Percentiles rank a stretch among this genome's conserved stretches.
These are phyloP conservation scores for Nakazawaea populi DNA, from an alignment of 805 yeast species.

Conservation along the genomic window DNA sequence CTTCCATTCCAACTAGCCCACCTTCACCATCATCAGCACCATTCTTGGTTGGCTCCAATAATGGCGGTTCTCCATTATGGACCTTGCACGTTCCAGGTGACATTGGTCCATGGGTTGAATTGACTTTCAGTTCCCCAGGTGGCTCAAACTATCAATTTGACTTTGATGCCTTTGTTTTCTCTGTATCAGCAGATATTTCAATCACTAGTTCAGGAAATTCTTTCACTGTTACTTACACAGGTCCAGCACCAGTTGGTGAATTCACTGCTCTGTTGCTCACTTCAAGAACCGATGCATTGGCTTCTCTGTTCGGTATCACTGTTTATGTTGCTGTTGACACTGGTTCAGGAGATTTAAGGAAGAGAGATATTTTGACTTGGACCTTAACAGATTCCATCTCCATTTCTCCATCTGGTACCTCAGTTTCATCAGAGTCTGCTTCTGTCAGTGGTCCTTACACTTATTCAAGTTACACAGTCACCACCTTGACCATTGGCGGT, in stretches of 20 bases:
- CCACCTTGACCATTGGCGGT: conserved; percentile 5
- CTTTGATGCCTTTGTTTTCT: conserved; percentile 5
- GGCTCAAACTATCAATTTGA: conserved; percentile 8
- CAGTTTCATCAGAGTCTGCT: background rate
- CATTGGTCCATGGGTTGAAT: conserved; percentile 9
- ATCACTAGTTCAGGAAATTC: conserved; percentile 3
- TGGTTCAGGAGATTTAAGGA: conserved; percentile 5
- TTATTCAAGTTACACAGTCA: conserved; percentile 10
- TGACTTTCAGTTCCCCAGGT: conserved; percentile 8
- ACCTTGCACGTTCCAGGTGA: conserved; percentile 8
- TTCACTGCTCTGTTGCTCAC: conserved; percentile 7
- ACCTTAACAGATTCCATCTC: conserved; percentile 9
- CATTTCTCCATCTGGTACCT: conserved; percentile 1
- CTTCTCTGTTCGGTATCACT: conserved; percentile 5
- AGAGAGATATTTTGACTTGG: conserved; percentile 11
- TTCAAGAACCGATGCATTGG: background rate
- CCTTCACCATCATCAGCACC: conserved; percentile 3
- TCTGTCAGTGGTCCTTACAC: conserved; percentile 7
- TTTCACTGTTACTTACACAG: conserved; percentile 9
- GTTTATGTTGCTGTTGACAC: conserved; percentile 10
- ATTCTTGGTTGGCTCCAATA: conserved; percentile 2
- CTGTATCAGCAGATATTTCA: background rate
- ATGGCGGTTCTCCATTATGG: conserved; percentile 10
- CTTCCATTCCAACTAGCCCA: background rate
- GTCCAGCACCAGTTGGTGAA: conserved; percentile 8